These are phyloP conservation scores for Candida takata DNA, from an alignment of 805 yeast species.

Conservation along the genomic window DNA sequence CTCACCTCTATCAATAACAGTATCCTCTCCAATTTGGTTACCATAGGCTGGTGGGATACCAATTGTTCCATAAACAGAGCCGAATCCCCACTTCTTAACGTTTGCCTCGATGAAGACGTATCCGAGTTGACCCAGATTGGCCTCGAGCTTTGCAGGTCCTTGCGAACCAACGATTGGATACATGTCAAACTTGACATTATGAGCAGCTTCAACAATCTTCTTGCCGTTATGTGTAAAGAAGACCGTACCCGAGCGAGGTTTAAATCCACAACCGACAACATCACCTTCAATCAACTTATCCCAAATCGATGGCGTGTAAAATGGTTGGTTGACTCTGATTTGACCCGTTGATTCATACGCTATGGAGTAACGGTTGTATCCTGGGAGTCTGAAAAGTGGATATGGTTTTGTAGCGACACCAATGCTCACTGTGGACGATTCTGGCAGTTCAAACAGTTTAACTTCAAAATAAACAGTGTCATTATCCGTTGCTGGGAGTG, in stretches of 20 bases:
- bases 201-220: conserved; percentile 80
- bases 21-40: conserved; percentile 36
- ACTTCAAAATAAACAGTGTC: conserved; percentile 27
- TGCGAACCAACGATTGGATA: conserved; percentile 90
- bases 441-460: conserved; percentile 66
- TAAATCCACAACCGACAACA: conserved; percentile 87
- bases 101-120: conserved; percentile 78
- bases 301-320: conserved; percentile 45
- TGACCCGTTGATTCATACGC: conserved; percentile 85
- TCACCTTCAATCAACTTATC: conserved; percentile 63
- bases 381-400: conserved; percentile 90
- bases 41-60: conserved; percentile 42
- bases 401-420: conserved; percentile 86
- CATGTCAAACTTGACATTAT: conserved; percentile 55
- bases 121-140: conserved; percentile 80
- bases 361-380: conserved; percentile 77
- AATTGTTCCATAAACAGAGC: conserved; percentile 31
- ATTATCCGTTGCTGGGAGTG: conserved; percentile 37
- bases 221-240: conserved; percentile 95
- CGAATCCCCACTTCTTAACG: conserved; percentile 82
- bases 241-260: conserved; percentile 74
- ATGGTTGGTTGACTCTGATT: conserved; percentile 60
- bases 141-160: conserved; percentile 76
- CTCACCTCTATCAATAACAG: conserved; percentile 63
- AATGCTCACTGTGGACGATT: conserved; percentile 48